Percentiles rank a stretch among this genome's conserved stretches.
Evolutionary conservation across 257 asterid genomes (phyloP).

Genomic region (Craterostigma plantagineum): DNA sequence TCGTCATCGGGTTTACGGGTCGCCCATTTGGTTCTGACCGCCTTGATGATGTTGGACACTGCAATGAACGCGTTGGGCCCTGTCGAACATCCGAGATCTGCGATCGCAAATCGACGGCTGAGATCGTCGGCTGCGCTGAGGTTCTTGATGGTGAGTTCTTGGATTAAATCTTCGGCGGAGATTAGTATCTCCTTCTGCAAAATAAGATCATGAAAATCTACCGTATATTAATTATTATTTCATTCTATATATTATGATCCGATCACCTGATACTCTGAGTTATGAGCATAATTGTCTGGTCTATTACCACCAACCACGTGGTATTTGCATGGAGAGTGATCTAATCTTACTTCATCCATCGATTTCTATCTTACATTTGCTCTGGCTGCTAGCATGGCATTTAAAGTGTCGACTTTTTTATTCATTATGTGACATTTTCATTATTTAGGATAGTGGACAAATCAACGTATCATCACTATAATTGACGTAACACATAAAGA

Average conservation of each 20-base stretch:
- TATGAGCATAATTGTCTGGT: conserved; percentile 25
- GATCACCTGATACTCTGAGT: conserved; percentile 36
- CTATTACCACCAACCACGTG: conserved; percentile 48
- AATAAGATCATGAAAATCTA: neutral
- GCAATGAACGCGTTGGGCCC: conserved; percentile 43
- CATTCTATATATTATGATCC: too few species aligned
- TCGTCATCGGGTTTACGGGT: conserved; percentile 1
- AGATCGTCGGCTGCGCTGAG: conserved; percentile 10
- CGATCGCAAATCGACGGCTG: conserved; percentile 18
- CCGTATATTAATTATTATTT: neutral
- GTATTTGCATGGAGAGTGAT: conserved; percentile 8
- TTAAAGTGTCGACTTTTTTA: too few species aligned
- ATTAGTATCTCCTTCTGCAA: conserved; percentile 31
- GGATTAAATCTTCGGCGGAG: conserved; percentile 14
- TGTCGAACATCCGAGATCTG: conserved; percentile 36
- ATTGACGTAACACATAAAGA: too few species aligned
- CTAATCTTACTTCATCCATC: too few species aligned
- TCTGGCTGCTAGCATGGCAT: too few species aligned
- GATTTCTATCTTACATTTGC: too few species aligned
- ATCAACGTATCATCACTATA: too few species aligned
- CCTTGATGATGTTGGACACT: conserved; percentile 23
- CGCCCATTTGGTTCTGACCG: conserved; percentile 12
- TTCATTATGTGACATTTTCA: too few species aligned
- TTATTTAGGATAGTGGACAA: too few species aligned
- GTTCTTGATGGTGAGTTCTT: conserved; percentile 15